phyloP scores from a whole-genome alignment of 352 stramenopile species.

The Globisporangium radiosum region DNA sequence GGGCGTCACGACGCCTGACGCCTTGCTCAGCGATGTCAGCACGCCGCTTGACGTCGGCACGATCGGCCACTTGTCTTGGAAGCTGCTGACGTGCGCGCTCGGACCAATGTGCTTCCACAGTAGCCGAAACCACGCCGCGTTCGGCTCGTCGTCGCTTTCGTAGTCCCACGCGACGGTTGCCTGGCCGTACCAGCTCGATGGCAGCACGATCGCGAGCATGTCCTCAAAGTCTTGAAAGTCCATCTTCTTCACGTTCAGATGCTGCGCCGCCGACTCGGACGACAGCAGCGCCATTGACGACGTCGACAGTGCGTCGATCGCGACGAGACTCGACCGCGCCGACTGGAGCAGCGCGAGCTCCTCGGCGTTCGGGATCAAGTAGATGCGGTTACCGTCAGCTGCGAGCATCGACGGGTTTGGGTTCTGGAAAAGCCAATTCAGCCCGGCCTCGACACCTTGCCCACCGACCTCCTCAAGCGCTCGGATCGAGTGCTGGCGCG shows the following conservation, averaged over 20 bases:
- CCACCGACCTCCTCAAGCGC: slow-evolving; percentile 29
- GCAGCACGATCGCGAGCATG: slow-evolving; percentile 43
- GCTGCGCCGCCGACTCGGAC: slow-evolving; percentile 18
- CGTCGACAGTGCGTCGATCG: slow-evolving; percentile 27
- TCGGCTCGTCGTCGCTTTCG: slow-evolving; percentile 21
- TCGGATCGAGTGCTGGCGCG: slow-evolving; percentile 30
- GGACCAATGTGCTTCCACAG: slow-evolving; percentile 57
- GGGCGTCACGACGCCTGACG: slow-evolving; percentile 38
- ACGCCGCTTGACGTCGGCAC: slow-evolving; percentile 42
- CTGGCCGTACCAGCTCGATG: slow-evolving; percentile 38
- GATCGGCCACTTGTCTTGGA: slow-evolving; percentile 67
- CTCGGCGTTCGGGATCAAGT: slow-evolving; percentile 39
- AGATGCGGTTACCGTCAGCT: slow-evolving; percentile 8
- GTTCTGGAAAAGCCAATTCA: slow-evolving; percentile 67
- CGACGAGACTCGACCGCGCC: slow-evolving; percentile 29
- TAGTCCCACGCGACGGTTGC: slow-evolving; percentile 19
- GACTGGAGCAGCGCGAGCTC: slow-evolving; percentile 36
- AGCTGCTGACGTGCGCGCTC: slow-evolving; percentile 28
- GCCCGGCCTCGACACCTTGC: slow-evolving; percentile 36
- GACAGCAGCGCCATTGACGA: slow-evolving; percentile 25
- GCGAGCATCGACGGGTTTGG: slow-evolving; percentile 24
- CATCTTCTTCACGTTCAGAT: slow-evolving; percentile 48
- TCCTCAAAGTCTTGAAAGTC: slow-evolving; percentile 45
- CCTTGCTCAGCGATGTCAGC: slow-evolving; percentile 31
- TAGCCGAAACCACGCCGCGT: slow-evolving; percentile 51